A percentile compares a stretch with the other conserved stretches of the same genome.
Evolutionary conservation across 179 eudicot genomes (phyloP).

Genomic region (Vitellaria paradoxa): DNA sequence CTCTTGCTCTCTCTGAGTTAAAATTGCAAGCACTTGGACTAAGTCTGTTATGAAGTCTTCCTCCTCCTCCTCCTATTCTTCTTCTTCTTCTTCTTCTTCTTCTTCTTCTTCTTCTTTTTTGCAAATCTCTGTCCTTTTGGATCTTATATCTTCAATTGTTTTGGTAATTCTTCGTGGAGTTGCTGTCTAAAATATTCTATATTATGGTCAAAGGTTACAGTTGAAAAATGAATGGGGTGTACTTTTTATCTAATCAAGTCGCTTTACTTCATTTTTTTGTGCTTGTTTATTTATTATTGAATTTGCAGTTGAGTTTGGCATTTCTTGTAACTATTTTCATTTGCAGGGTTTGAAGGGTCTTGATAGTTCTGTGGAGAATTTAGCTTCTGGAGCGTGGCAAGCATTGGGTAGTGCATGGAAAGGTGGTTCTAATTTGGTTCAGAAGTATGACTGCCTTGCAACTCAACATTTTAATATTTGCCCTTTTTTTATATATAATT

Average conservation of each 20-base stretch:
- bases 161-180: background rate
- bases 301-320: background rate
- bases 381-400: conserved; percentile 92
- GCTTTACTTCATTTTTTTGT: background rate
- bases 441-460: conserved; percentile 47
- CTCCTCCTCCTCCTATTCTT: no score
- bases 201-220: background rate
- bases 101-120: background rate
- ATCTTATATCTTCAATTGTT: background rate
- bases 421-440: conserved; percentile 73
- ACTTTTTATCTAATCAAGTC: background rate
- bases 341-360: conserved; percentile 74
- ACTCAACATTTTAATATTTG: background rate
- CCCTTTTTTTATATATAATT: background rate
- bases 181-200: background rate
- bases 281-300: background rate
- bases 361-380: conserved; percentile 69
- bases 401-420: conserved; percentile 78
- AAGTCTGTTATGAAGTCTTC: background rate
- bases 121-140: background rate
- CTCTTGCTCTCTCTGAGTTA: background rate
- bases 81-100: no score
- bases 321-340: background rate
- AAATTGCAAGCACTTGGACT: no score
- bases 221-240: background rate